These are phyloP conservation scores for Agrocybe chaxingu DNA, from an alignment of 768 basidiomycete species.

Conservation along the genomic window DNA sequence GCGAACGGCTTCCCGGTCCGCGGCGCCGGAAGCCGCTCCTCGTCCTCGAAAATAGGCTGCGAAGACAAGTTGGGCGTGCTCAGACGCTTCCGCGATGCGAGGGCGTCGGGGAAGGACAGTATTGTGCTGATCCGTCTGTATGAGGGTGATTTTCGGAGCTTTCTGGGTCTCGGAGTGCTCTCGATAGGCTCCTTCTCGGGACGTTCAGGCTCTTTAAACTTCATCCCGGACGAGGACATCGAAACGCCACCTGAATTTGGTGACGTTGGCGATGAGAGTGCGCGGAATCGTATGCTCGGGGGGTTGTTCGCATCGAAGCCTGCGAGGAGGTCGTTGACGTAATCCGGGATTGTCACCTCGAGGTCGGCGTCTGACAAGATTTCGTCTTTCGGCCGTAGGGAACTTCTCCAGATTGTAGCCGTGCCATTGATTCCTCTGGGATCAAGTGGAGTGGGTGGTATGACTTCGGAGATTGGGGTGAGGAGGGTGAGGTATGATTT, in stretches of 20 bases:
- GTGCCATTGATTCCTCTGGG: slow-evolving; percentile 21
- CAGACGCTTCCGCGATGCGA: slow-evolving; percentile 9
- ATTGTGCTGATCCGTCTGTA: slow-evolving; percentile 14
- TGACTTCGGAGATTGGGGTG: slow-evolving; percentile 10
- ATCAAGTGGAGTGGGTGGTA: slow-evolving; percentile 22
- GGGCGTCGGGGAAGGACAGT: slow-evolving; percentile 11
- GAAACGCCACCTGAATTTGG: background rate
- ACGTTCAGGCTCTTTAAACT: background rate
- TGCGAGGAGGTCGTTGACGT: slow-evolving; percentile 41
- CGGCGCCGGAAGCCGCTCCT: no score
- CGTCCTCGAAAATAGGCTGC: no score
- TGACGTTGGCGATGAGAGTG: background rate
- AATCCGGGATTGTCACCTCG: slow-evolving; percentile 33
- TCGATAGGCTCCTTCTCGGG: background rate
- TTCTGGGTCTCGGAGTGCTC: background rate
- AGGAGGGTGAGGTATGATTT: background rate
- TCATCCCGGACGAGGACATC: background rate
- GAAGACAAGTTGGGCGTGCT: background rate
- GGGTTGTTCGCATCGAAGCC: slow-evolving; percentile 28
- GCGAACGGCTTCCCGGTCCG: no score
- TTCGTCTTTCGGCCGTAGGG: slow-evolving; percentile 31
- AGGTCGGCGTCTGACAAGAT: slow-evolving; percentile 33
- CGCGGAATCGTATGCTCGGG: background rate
- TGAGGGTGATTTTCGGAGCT: slow-evolving; percentile 12
- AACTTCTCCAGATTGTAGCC: slow-evolving; percentile 34